Evolutionary conservation across 2,329 filamentous ascomycete species (phyloP), one percentile per base, ranked within the genome.

Genomic region (Nannizziopsis arthrosporioides): DNA sequence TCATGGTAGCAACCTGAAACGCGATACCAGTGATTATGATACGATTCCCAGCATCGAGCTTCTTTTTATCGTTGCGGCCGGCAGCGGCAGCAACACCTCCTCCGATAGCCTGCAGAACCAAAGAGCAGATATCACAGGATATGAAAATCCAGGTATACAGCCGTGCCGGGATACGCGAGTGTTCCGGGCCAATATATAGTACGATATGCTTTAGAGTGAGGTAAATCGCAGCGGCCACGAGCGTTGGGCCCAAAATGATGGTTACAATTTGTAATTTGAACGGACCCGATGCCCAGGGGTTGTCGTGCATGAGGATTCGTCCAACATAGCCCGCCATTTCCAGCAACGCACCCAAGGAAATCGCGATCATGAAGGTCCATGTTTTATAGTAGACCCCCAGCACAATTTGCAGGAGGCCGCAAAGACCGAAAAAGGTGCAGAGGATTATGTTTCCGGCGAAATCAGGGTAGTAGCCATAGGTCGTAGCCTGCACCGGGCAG

Each of bases 131-230:
- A 54, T 81, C 78, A 56, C 73, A 77, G n/a, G 65, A 57, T 53
- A 81, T 74, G 62, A 81, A 81, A 51, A 80, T 71, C 60, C 72
- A 72, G 9, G 77, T 78, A 59, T 78, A 80, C 45, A 70, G 64
- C 5, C 63, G 61, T 5, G 73, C 70, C 36, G 65, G 67, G 46
- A 76, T 63, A 19, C 67, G 64, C 17, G 72, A 74, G 51, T 71
- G 63, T 43, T 71, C 60, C 1, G 65, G 60, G 5, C 77, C 77
- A 47, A 78, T 75, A 42, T 69, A 68, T n/a, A 75, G 59, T 48
- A 79, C 72, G 52, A 80, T 69, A 44, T 78, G 73, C 34, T 76
- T 75, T 10, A 80, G 67, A 3, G 70, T 73, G 27, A 80, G 59
- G 63, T 77, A 78, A 55, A 79, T 73, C 48, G 68, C 71, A 2